phyloP scores from a whole-genome alignment of 768 basidiomycete species.

The Filobasidium floriforme region DNA sequence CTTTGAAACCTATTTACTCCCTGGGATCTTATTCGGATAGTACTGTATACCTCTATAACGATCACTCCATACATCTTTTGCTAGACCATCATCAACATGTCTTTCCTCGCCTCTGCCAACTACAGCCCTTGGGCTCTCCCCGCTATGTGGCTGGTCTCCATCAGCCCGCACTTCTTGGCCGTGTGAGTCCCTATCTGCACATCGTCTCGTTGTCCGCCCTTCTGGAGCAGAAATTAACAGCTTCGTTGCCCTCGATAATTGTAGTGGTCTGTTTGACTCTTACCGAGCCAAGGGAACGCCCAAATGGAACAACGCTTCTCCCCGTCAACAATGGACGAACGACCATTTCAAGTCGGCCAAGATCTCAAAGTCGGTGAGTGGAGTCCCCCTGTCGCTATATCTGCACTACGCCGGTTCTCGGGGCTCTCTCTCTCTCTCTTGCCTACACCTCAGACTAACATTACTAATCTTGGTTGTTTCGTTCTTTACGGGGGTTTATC shows the following conservation, averaged over 20 bases:
- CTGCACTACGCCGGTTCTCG: neutral
- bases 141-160: neutral
- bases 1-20: too few relatives aligned
- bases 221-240: neutral
- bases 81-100: too few relatives aligned
- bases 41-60: too few relatives aligned
- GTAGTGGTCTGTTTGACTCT: neutral
- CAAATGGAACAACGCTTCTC: conserved; percentile 1
- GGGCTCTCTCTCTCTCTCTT: too few relatives aligned
- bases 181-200: neutral
- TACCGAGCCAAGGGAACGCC: neutral
- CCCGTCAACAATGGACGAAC: neutral
- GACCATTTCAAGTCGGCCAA: neutral
- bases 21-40: too few relatives aligned
- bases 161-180: neutral
- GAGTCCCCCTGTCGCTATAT: neutral
- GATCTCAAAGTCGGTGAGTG: neutral
- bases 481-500: neutral
- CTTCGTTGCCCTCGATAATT: too few relatives aligned
- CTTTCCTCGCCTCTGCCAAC: neutral
- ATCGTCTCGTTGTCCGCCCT: neutral
- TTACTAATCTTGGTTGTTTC: neutral
- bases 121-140: conserved; percentile 1
- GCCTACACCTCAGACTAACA: too few relatives aligned
- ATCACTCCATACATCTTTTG: too few relatives aligned